Evolutionary conservation across 2,329 filamentous ascomycete species (phyloP).

Genomic region (Phyllosticta capitalensis): DNA sequence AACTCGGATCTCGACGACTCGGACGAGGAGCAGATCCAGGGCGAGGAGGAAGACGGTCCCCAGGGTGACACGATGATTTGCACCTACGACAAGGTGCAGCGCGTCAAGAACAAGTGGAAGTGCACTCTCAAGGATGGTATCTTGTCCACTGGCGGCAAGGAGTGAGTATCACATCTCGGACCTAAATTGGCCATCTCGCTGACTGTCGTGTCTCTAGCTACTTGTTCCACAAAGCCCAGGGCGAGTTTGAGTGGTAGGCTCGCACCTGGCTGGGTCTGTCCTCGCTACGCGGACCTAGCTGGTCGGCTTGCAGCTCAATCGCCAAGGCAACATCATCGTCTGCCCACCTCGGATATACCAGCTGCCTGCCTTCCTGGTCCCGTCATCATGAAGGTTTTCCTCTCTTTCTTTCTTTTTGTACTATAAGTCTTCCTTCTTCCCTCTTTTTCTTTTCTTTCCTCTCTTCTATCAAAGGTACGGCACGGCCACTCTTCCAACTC

Average conservation of each 20-base stretch:
- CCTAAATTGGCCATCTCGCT: background rate
- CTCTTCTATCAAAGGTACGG: no score
- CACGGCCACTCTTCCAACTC: no score
- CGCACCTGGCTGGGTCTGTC: no score
- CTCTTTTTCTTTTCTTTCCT: no score
- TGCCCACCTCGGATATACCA: no score
- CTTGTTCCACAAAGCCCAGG: slow-evolving; percentile 94
- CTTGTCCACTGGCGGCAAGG: slow-evolving; percentile 83
- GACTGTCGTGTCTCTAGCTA: slow-evolving; percentile 45
- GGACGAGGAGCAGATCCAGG: slow-evolving; percentile 71
- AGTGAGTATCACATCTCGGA: slow-evolving; percentile 43
- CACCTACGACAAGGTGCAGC: slow-evolving; percentile 98
- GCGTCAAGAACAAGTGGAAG: slow-evolving; percentile 97
- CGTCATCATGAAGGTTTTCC: no score
- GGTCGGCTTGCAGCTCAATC: no score
- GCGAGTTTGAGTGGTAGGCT: slow-evolving; percentile 87
- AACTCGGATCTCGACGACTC: slow-evolving; percentile 96
- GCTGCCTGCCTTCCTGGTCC: no score
- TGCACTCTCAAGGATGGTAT: slow-evolving; percentile 96
- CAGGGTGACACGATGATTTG: slow-evolving; percentile 91
- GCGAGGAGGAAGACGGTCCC: slow-evolving; percentile 78
- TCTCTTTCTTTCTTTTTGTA: no score
- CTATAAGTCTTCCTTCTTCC: no score
- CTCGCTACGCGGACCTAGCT: no score
- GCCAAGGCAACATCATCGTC: no score